A percentile compares a stretch with the other conserved stretches of the same genome.
phyloP scores from a whole-genome alignment of 1,284 basidiomycete genomes.

The Leccinum olivaceoglutinosum region DNA sequence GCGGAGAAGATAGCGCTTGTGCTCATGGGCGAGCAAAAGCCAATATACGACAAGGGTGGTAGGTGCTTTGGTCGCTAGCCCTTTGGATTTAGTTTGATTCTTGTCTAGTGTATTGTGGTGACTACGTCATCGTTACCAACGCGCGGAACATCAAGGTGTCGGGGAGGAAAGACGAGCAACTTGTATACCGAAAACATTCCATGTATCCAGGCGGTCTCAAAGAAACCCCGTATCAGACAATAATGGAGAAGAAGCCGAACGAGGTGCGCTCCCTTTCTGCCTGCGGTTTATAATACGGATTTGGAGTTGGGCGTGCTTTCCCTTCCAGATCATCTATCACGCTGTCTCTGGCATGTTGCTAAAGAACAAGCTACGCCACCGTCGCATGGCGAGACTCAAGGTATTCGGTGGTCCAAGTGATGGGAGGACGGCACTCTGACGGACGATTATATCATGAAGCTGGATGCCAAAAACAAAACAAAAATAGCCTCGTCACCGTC shows the following conservation, averaged over 20 bases:
- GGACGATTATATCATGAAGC: conserved; percentile 42
- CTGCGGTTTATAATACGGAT: neutral
- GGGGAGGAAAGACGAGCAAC: conserved; percentile 84
- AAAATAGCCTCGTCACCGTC: conserved; percentile 7
- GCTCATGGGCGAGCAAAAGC: conserved; percentile 99
- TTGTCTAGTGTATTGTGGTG: conserved; percentile 82
- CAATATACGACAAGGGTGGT: conserved; percentile 91
- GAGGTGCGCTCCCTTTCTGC: conserved; percentile 57
- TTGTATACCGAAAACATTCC: conserved; percentile 86
- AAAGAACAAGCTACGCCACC: conserved; percentile 89
- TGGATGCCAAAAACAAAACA: conserved; percentile 19
- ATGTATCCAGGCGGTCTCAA: conserved; percentile 95
- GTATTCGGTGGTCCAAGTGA: conserved; percentile 75
- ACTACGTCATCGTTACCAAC: conserved; percentile 97
- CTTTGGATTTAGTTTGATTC: neutral
- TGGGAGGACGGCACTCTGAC: conserved; percentile 72
- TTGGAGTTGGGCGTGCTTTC: neutral
- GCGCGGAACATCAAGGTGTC: conserved; percentile 83
- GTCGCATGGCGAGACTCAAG: conserved; percentile 78
- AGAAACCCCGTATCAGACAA: conserved; percentile 76
- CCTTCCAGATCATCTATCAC: conserved; percentile 82
- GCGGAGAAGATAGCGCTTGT: conserved; percentile 92
- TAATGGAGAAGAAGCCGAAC: conserved; percentile 85
- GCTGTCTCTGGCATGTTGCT: conserved; percentile 96
- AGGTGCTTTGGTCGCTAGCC: conserved; percentile 23